Evolutionary conservation across 2,329 filamentous ascomycete species (phyloP).

Genomic region (Septoria linicola): DNA sequence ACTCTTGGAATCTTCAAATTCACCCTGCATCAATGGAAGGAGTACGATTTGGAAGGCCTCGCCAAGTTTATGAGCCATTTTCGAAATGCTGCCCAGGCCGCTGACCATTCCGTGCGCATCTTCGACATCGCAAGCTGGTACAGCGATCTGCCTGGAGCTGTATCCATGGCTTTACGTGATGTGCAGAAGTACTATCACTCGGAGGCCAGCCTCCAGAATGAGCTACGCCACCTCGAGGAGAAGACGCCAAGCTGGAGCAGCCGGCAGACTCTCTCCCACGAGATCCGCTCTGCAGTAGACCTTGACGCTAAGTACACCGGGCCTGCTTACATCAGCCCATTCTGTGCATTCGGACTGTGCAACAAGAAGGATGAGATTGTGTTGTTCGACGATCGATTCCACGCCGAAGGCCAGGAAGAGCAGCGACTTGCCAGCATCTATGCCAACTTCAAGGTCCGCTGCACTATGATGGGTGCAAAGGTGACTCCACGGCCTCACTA

Average conservation of each 20-base stretch:
- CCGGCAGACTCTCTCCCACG: no score
- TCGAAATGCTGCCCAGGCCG: background rate
- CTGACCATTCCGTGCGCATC: background rate
- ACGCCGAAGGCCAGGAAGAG: background rate
- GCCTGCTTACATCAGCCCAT: background rate
- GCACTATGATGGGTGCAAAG: no score
- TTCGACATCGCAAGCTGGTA: background rate
- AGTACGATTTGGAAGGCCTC: background rate
- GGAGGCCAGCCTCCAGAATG: background rate
- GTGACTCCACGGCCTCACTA: no score
- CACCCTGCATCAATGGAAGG: background rate
- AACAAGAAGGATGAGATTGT: background rate
- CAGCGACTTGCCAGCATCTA: background rate
- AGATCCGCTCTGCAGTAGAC: background rate
- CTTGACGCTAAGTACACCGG: background rate
- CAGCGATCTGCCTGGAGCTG: background rate
- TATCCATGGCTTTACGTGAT: background rate
- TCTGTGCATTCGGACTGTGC: background rate
- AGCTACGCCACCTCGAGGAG: background rate
- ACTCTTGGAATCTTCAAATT: background rate
- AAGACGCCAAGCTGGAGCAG: background rate
- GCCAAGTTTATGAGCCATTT: background rate
- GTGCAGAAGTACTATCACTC: background rate
- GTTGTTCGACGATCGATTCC: background rate
- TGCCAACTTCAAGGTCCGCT: background rate